Percentiles rank a stretch among this genome's conserved stretches.
These are phyloP conservation scores for Gyromitra esculenta DNA, from an alignment of 2,329 filamentous ascomycete genomes.

Conservation along the genomic window DNA sequence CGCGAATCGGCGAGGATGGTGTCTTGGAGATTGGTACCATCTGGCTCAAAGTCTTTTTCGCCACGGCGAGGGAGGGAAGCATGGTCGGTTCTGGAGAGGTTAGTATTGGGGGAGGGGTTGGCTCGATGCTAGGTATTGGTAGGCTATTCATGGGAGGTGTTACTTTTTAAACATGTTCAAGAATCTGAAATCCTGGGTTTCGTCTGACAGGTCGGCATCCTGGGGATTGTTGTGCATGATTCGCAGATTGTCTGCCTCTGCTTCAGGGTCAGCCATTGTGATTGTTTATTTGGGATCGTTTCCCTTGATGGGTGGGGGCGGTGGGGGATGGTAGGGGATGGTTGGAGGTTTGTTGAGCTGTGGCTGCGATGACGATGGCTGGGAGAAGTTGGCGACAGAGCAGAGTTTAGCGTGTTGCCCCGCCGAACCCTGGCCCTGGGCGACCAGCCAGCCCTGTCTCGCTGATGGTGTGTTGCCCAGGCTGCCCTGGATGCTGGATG, in stretches of 20 bases:
- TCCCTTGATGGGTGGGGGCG: neutral
- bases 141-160: conserved; percentile 1
- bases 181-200: conserved; percentile 86
- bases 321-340: neutral
- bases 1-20: conserved; percentile 81
- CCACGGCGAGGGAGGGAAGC: conserved; percentile 81
- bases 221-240: conserved; percentile 40
- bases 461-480: too few relatives aligned
- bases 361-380: neutral
- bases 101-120: conserved; percentile 55
- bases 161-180: conserved; percentile 67
- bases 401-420: neutral
- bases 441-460: too few relatives aligned
- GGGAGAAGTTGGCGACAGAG: neutral
- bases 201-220: conserved; percentile 76
- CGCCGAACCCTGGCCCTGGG: neutral
- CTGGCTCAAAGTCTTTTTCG: conserved; percentile 96
- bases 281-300: neutral
- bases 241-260: conserved; percentile 50
- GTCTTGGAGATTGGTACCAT: conserved; percentile 84
- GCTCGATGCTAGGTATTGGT: conserved; percentile 12
- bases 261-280: conserved; percentile 52
- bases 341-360: neutral
- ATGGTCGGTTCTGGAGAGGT: conserved; percentile 55
- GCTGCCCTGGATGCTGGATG: neutral